Conservation (phyloP, 768 basidiomycete species). For the Lyophyllum shimeji region DNA sequence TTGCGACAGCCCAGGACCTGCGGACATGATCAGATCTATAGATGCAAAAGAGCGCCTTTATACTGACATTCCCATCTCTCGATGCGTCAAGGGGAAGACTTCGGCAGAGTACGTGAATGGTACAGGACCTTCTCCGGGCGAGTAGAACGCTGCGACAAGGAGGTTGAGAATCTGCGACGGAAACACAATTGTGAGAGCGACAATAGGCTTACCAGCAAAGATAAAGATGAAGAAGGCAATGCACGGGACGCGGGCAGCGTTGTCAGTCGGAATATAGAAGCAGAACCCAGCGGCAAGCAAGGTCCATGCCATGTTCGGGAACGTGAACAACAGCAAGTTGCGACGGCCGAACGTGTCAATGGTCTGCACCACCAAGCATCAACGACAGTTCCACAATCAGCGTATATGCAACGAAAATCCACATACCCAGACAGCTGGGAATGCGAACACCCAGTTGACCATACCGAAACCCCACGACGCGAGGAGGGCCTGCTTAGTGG, state of each 20-base stretch:
- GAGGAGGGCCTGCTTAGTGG: constrained; percentile 54
- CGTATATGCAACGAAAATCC: background rate
- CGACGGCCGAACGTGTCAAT: constrained; percentile 79
- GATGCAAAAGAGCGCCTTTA: constrained; percentile 21
- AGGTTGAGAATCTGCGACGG: background rate
- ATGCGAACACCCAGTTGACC: constrained; percentile 64
- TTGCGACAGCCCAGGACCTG: constrained; percentile 57
- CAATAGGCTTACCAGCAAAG: constrained; percentile 33
- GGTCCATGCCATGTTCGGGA: constrained; percentile 79
- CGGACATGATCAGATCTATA: constrained; percentile 17
- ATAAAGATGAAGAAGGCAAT: constrained; percentile 44
- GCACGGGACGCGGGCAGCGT: constrained; percentile 38
- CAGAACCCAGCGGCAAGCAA: constrained; percentile 76
- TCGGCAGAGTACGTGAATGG: constrained; percentile 92
- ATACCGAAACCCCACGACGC: constrained; percentile 70
- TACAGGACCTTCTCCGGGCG: constrained; percentile 87
- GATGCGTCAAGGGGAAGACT: constrained; percentile 82
- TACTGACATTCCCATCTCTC: constrained; percentile 60
- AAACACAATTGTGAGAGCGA: background rate
- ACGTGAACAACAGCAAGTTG: constrained; percentile 71
- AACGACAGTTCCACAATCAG: too few species aligned
- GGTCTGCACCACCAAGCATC: constrained; percentile 29
- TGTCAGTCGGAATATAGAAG: constrained; percentile 47
- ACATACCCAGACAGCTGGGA: constrained; percentile 61
- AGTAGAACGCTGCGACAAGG: constrained; percentile 55